Evolutionary conservation across 1,139 yeast genomes (phyloP).

Genomic region (Taphrina betulina): DNA sequence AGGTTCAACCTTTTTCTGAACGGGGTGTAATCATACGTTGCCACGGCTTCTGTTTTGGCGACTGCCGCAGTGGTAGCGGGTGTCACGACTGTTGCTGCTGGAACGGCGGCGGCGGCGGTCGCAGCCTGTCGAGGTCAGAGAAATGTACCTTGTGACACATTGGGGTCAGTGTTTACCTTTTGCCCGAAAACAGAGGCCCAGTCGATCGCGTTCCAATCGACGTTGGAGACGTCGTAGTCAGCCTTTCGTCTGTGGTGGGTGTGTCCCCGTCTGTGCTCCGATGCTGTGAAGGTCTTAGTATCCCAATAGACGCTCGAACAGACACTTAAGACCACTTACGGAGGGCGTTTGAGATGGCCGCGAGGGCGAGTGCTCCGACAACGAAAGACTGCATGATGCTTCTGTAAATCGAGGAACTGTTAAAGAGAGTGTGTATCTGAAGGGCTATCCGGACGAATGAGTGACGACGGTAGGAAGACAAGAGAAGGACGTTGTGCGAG

Average conservation of each 20-base stretch:
- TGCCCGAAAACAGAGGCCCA: constrained; percentile 29
- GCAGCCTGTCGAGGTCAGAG: too few relatives aligned
- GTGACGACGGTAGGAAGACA: too few relatives aligned
- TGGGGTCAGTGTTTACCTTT: too few relatives aligned
- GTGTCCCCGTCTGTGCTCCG: constrained; percentile 28
- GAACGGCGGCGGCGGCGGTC: background rate
- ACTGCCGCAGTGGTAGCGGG: constrained; percentile 6
- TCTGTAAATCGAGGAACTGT: too few relatives aligned
- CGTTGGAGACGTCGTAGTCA: constrained; percentile 17
- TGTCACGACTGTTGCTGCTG: background rate
- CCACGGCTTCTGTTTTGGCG: background rate
- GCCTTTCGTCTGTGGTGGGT: constrained; percentile 20
- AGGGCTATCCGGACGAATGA: too few relatives aligned
- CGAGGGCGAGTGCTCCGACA: constrained; percentile 9
- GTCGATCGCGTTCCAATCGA: constrained; percentile 24
- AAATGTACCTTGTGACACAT: too few relatives aligned
- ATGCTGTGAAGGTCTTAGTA: constrained; percentile 5
- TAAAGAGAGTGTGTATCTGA: too few relatives aligned
- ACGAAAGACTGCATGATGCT: constrained; percentile 18
- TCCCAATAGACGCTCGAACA: background rate
- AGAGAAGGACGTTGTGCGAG: too few relatives aligned
- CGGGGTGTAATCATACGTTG: too few relatives aligned
- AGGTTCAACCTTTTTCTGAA: too few relatives aligned
- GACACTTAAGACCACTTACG: constrained; percentile 1
- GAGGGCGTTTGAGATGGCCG: constrained; percentile 15